Base-by-base conservation (phyloP, 257 asterid species). In the Fraxinus quadrangulata region DNA sequence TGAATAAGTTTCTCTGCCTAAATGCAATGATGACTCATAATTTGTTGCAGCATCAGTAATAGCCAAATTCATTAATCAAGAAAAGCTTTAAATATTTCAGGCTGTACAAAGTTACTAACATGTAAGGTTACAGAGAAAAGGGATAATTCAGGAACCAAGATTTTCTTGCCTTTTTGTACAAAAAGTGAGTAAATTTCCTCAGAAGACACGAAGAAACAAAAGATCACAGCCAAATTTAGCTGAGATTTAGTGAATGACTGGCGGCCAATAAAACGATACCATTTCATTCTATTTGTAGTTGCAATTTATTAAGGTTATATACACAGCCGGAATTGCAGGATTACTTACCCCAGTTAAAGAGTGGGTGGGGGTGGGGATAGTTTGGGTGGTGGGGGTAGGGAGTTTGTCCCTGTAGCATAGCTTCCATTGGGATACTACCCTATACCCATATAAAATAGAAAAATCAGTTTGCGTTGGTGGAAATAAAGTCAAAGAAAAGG, bases 191-290 rank as follows among this genome's bases (percentile, higher is more conserved):
- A 75, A 80, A 56, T 31, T 69, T 77, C 72, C 23, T 75, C 87
- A 89, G 92, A 82, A 39, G 40, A 72, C 87, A 76, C 34, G 73
- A 86, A 83, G 86, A 87, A 84, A 86, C 90, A 89, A 89, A 87
- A 90, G 92, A 89, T 90, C 86, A 86, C 86, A 84, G 88, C 79
- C n/a, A 63, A 81, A 56, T 84, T 77, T 88, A 81, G 83, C 76
- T 81, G 51, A 86, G 95, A 90, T 87, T 82, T 84, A 75, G 72
- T 69, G 91, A 87, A 84, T 83, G 88, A 86, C 96, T 65, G 65
- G 84, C 83, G 88, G 70, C 91, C 92, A 90, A 84, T 86, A 23
- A 72, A 61, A 66, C 65, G 77, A 28, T 75, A 36, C 84, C 77
- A 37, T 69, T 71, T 71, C 3, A 26, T 83, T 23, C 88, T 74